A percentile compares a stretch with the other conserved stretches of the same genome.
Evolutionary conservation across 2,329 filamentous ascomycete genomes (phyloP).

Genomic region (Huntiella omanensis): DNA sequence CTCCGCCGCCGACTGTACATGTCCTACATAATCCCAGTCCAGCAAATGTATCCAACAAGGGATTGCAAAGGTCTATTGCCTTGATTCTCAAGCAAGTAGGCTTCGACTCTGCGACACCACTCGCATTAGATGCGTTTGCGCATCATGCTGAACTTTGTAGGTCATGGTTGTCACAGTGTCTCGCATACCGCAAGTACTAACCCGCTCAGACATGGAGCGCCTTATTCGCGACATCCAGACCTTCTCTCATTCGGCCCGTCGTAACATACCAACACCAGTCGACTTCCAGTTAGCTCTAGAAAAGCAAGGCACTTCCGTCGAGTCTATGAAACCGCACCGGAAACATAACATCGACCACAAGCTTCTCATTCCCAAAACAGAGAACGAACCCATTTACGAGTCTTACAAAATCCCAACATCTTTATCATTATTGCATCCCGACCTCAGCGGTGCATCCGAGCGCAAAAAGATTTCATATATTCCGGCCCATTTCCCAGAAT

Average conservation of each 20-base stretch:
- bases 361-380: constrained; percentile 21
- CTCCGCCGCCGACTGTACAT: background rate
- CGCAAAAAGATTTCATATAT: constrained; percentile 38
- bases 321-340: constrained; percentile 35
- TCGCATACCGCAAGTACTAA: constrained; percentile 14
- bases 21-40: background rate
- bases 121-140: constrained; percentile 41
- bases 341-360: constrained; percentile 29
- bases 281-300: constrained; percentile 38
- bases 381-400: background rate
- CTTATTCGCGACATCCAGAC: constrained; percentile 30
- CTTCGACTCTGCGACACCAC: constrained; percentile 33
- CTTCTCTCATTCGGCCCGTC: constrained; percentile 28
- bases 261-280: constrained; percentile 32
- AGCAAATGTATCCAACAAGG: constrained; percentile 16
- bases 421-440: constrained; percentile 29
- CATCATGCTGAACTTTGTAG: constrained; percentile 37
- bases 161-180: constrained; percentile 14
- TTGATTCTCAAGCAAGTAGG: constrained; percentile 38
- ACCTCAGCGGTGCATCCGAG: constrained; percentile 39
- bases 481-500: constrained; percentile 38
- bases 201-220: constrained; percentile 26
- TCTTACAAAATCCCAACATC: constrained; percentile 20
- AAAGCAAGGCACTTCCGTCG: constrained; percentile 31
- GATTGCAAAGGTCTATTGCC: constrained; percentile 35